Evolutionary conservation across 257 asterid species (phyloP).

Genomic region (Nicotiana tomentosiformis): DNA sequence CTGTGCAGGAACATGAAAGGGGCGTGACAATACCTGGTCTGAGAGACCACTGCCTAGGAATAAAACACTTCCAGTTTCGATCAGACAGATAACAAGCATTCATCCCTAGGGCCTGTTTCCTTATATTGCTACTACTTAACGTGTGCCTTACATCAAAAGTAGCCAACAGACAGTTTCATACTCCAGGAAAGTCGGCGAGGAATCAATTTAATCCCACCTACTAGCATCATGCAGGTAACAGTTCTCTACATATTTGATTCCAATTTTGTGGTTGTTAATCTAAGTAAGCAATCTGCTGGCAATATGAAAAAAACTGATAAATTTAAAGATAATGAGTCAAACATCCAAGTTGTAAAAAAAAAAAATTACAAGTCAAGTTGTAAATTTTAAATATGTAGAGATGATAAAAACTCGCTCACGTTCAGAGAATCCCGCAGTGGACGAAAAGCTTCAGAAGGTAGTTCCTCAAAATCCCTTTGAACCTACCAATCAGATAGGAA

Average conservation of each 20-base stretch:
- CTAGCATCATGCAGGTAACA: not conserved
- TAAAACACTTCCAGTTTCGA: not conserved
- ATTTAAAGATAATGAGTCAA: not conserved
- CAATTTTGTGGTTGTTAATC: not conserved
- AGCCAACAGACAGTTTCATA: not conserved
- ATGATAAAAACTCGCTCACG: constrained; percentile 45
- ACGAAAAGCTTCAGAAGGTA: constrained; percentile 95
- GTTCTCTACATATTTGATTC: not conserved
- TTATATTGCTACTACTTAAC: not conserved
- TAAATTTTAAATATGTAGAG: not conserved
- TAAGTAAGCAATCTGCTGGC: not conserved
- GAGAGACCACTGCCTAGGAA: not conserved
- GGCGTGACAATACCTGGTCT: not conserved
- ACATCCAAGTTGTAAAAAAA: not conserved
- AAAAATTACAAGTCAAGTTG: not conserved
- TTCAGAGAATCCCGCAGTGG: constrained; percentile 79
- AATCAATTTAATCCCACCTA: not conserved
- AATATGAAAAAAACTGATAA: constrained; percentile 2
- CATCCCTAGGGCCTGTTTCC: not conserved
- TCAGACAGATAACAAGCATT: not conserved
- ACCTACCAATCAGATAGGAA: constrained; percentile 47
- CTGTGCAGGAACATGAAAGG: not conserved
- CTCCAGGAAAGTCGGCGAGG: not conserved
- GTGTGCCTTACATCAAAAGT: not conserved
- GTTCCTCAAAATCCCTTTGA: constrained; percentile 97